Percentiles rank a stretch among this genome's conserved stretches.
Evolutionary conservation across 331 rosid genomes (phyloP).

Genomic region (Acacia concinna): DNA sequence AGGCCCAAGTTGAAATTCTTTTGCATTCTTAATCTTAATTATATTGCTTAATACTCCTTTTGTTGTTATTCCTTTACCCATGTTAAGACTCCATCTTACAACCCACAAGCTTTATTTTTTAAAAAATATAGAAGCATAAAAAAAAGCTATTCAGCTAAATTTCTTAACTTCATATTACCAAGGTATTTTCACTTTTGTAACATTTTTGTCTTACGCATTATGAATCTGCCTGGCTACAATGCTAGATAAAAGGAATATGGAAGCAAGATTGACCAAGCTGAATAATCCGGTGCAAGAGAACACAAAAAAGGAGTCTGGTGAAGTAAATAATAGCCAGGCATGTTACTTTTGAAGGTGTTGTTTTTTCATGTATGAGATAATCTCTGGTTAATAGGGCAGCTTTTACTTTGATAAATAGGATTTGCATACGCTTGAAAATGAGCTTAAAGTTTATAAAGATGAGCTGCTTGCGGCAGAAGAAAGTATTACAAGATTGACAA

Average conservation of each 20-base stretch:
- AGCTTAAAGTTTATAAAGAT: slow-evolving; percentile 56
- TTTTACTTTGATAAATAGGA: slow-evolving; percentile 37
- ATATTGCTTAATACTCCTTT: too few species aligned
- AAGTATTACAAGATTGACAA: slow-evolving; percentile 53
- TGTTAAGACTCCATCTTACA: too few species aligned
- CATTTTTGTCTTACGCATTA: background rate
- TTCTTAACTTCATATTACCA: slow-evolving; percentile 7
- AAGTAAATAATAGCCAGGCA: slow-evolving; percentile 64
- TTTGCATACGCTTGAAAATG: slow-evolving; percentile 65
- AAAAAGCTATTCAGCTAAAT: slow-evolving; percentile 70
- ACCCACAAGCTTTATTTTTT: too few species aligned
- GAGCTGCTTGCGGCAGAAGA: slow-evolving; percentile 66
- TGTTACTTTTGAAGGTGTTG: slow-evolving; percentile 13
- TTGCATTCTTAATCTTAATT: too few species aligned
- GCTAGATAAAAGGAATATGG: slow-evolving; percentile 66
- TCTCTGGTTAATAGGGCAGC: background rate
- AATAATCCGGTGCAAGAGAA: slow-evolving; percentile 52
- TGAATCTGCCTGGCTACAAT: slow-evolving; percentile 54
- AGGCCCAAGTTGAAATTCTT: too few species aligned
- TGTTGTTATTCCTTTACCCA: too few species aligned
- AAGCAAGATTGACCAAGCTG: slow-evolving; percentile 62
- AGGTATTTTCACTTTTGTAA: background rate
- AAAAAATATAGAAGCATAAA: too few species aligned
- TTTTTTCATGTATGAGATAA: slow-evolving; percentile 21
- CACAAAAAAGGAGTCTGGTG: slow-evolving; percentile 46